Evolutionary conservation across 2,329 filamentous ascomycete genomes (phyloP), one percentile per base, ranked within the genome.

Genomic region (Sporothrix globosa): DNA sequence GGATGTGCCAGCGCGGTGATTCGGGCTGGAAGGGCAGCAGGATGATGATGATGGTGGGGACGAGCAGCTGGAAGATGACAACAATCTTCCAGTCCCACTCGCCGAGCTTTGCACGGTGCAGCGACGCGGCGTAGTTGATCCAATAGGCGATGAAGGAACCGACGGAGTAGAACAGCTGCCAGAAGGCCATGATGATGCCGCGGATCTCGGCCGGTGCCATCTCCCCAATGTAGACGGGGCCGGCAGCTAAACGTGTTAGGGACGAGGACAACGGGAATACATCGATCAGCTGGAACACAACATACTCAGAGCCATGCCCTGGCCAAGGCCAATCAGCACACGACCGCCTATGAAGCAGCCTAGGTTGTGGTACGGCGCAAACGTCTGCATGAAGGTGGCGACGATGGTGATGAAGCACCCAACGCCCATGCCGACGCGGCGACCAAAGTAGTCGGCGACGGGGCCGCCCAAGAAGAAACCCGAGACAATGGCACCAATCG

Each of bases 31-130:
- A 90, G 53, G 88, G 89, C 17, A 92, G 81, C 48, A 89, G 83
- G 4, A 79, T 73, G 27, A 91, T 80, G 77, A 92, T 89, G 71
- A 91, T 75, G 67, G 84, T 73, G 1, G 90, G 90, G 30, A 91
- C 84, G n/a, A 92, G 78, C 65, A 91, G 82, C 79, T 92, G 90
- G 82, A 92, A 91, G 73, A 92, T 88, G 73, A 91, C 86, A 17
- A 92, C 88, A 82, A 91, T 86, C 75, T 86, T 87, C 90, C 90
- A 92, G 78, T 91, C 89, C 90, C 90, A 91, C 74, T 92, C 82
- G 52, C 90, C 90, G 5, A 91, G 84, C 54, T 74, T 80, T 54
- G 80, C 74, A 56, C 82, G 81, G 78, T 90, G 80, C 75, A 87
- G 82, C 48, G 83, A 83, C 77, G 87, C 87, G 19, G 85, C 89